phyloP scores from a whole-genome alignment of 1,284 basidiomycete genomes.

The Ganoderma meredithae region DNA sequence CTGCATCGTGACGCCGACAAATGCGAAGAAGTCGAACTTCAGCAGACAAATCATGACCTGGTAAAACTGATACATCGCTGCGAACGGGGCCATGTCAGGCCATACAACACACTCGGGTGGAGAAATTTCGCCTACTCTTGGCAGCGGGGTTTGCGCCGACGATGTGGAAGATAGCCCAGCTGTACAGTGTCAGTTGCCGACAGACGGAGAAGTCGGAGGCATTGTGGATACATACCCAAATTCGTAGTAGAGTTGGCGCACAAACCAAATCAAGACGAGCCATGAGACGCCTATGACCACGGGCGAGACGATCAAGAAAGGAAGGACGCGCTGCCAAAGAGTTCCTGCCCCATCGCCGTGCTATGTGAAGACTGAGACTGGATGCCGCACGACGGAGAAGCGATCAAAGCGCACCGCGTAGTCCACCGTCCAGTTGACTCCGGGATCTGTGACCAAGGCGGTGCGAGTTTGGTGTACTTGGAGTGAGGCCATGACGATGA shows the following conservation, averaged over 20 bases:
- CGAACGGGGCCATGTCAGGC: constrained; percentile 1
- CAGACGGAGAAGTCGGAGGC: not conserved
- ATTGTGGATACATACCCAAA: constrained; percentile 49
- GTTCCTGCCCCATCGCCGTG: constrained; percentile 44
- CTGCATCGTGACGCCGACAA: constrained; percentile 87
- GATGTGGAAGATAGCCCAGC: constrained; percentile 87
- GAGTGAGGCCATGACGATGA: constrained; percentile 75
- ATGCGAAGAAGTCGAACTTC: constrained; percentile 89
- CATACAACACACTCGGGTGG: not conserved
- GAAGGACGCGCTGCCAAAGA: constrained; percentile 54
- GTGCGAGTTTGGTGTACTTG: constrained; percentile 75
- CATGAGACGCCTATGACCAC: constrained; percentile 48
- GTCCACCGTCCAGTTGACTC: constrained; percentile 25
- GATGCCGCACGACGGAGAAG: too few relatives aligned
- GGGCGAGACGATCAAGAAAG: constrained; percentile 51
- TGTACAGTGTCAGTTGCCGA: constrained; percentile 32
- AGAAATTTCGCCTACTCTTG: constrained; percentile 64
- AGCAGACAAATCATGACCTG: constrained; percentile 86
- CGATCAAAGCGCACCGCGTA: constrained; percentile 26
- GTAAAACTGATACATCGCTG: constrained; percentile 86
- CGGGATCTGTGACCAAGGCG: constrained; percentile 55
- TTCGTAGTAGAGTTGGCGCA: constrained; percentile 51
- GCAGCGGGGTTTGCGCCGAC: constrained; percentile 82
- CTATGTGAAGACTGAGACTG: constrained; percentile 31
- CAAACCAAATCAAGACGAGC: constrained; percentile 47